phyloP scores from a whole-genome alignment of 2,329 filamentous ascomycete species.

The Leptodontidium sp. region DNA sequence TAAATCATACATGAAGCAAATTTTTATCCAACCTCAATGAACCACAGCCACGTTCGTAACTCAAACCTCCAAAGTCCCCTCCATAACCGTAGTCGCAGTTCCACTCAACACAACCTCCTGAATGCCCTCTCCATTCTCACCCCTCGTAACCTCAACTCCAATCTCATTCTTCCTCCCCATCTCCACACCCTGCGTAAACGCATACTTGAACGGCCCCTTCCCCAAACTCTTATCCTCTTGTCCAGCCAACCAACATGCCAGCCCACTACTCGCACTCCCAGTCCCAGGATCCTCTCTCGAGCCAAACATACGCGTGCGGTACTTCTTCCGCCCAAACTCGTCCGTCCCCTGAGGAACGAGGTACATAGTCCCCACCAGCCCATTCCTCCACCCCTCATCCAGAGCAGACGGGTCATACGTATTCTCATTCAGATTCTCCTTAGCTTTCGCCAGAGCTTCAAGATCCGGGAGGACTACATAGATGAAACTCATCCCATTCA shows the following conservation, averaged over 20 bases:
- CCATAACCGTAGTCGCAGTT: constrained; percentile 31
- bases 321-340: constrained; percentile 40
- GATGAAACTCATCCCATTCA: constrained; percentile 77
- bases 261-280: constrained; percentile 66
- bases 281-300: constrained; percentile 66
- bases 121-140: constrained; percentile 22
- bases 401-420: constrained; percentile 46
- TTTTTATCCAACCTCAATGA: no score
- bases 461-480: constrained; percentile 68
- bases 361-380: constrained; percentile 66
- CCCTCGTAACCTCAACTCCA: constrained; percentile 25
- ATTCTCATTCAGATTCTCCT: constrained; percentile 46
- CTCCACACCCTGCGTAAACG: constrained; percentile 71
- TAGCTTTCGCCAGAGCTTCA: constrained; percentile 62
- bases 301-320: constrained; percentile 67
- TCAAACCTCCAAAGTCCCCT: constrained; percentile 30
- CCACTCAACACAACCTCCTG: constrained; percentile 34
- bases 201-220: constrained; percentile 49
- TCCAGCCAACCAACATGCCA: constrained; percentile 62
- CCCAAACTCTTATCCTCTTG: constrained; percentile 45
- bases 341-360: constrained; percentile 56
- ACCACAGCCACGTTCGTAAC: neutral
- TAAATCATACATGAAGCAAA: no score
- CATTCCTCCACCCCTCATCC: constrained; percentile 61
- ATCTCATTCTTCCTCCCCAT: constrained; percentile 57